Evolutionary conservation across 2,329 filamentous ascomycete genomes (phyloP).

Genomic region (Lachnellula occidentalis): DNA sequence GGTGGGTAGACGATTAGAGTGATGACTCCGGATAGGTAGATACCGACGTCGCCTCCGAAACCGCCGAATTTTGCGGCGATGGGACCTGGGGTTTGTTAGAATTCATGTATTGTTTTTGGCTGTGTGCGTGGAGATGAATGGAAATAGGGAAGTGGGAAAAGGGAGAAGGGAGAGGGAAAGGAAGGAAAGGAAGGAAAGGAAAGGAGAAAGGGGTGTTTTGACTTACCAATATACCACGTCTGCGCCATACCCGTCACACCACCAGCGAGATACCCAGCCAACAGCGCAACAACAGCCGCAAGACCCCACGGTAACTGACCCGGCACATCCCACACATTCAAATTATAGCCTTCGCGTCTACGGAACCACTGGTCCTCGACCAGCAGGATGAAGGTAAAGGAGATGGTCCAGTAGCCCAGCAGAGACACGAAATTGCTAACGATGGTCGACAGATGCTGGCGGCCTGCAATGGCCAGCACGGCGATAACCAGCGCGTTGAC

Average conservation of each 20-base stretch:
- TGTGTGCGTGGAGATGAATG: too few species aligned
- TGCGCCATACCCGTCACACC: slow-evolving; percentile 29
- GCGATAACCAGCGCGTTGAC: slow-evolving; percentile 26
- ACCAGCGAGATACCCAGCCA: slow-evolving; percentile 27
- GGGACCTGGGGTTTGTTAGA: slow-evolving; percentile 16
- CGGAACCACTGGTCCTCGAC: slow-evolving; percentile 28
- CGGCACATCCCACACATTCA: slow-evolving; percentile 26
- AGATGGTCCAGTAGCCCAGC: slow-evolving; percentile 30
- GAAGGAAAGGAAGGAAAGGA: too few species aligned
- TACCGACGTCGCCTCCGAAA: slow-evolving; percentile 28
- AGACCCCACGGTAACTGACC: slow-evolving; percentile 25
- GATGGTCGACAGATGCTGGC: slow-evolving; percentile 24
- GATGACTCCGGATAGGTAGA: slow-evolving; percentile 23
- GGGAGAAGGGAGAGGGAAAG: too few species aligned
- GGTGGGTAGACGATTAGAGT: slow-evolving; percentile 26
- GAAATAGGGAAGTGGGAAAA: too few species aligned
- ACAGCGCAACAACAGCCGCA: slow-evolving; percentile 25
- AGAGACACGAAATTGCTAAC: slow-evolving; percentile 28
- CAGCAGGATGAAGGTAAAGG: slow-evolving; percentile 27
- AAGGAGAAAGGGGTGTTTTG: not conserved
- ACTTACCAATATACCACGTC: slow-evolving; percentile 28
- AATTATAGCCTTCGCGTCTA: slow-evolving; percentile 23
- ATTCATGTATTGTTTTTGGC: too few species aligned
- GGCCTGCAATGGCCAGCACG: slow-evolving; percentile 26
- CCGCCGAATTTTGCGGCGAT: slow-evolving; percentile 27